Evolutionary conservation across 2,329 filamentous ascomycete species (phyloP).

Genomic region (Cytospora mali): DNA sequence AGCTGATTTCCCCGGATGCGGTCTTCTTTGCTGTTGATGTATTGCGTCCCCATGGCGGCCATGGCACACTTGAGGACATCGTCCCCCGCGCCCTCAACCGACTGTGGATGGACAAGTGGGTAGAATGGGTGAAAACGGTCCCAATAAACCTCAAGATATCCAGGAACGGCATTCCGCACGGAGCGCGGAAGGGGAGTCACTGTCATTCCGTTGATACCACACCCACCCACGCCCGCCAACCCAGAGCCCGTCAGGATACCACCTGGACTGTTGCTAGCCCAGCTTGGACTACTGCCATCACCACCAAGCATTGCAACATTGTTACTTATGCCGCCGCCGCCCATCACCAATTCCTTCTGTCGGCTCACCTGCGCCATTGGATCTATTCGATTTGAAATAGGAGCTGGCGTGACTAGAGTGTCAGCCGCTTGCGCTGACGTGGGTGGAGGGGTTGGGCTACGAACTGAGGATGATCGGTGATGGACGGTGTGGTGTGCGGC

Average conservation of each 20-base stretch:
- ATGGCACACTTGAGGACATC: slow-evolving; percentile 56
- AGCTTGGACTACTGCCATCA: slow-evolving; percentile 17
- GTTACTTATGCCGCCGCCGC: slow-evolving; percentile 15
- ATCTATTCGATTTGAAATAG: slow-evolving; percentile 42
- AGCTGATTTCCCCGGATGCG: slow-evolving; percentile 53
- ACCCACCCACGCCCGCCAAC: slow-evolving; percentile 35
- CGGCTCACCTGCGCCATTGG: slow-evolving; percentile 42
- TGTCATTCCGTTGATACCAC: slow-evolving; percentile 24
- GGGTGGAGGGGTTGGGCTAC: slow-evolving; percentile 52
- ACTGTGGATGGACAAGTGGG: slow-evolving; percentile 54
- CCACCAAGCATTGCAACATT: slow-evolving; percentile 3
- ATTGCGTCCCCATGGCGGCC: slow-evolving; percentile 60
- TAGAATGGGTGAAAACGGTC: slow-evolving; percentile 50
- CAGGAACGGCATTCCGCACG: slow-evolving; percentile 48
- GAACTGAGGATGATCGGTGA: slow-evolving; percentile 48
- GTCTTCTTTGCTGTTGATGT: slow-evolving; percentile 51
- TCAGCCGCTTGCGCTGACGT: slow-evolving; percentile 50
- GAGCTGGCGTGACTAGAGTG: slow-evolving; percentile 50
- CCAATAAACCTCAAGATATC: slow-evolving; percentile 58
- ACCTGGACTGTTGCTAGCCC: slow-evolving; percentile 15
- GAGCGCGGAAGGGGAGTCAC: slow-evolving; percentile 40
- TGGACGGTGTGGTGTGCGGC: slow-evolving; percentile 34
- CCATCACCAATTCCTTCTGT: slow-evolving; percentile 45
- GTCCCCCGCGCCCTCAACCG: slow-evolving; percentile 46
- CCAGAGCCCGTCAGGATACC: slow-evolving; percentile 40